Evolutionary conservation across 129 eudicot species (phyloP).

Genomic region (Saussurea involucrata): DNA sequence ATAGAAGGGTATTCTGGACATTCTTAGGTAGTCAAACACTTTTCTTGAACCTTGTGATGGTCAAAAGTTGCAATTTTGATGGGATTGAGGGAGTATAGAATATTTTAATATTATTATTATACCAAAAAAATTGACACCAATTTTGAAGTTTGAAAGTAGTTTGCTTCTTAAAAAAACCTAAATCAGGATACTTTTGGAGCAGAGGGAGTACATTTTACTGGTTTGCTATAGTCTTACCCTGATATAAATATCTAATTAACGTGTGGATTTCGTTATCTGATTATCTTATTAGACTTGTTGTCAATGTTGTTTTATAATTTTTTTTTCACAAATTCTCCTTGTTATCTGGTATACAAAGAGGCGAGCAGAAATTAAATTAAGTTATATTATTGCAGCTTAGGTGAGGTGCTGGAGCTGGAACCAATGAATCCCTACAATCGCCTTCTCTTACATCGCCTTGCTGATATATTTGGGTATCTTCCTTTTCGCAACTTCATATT

Average conservation of each 20-base stretch:
- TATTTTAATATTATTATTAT: not conserved
- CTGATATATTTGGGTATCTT: conserved; percentile 88
- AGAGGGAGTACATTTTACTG: not conserved
- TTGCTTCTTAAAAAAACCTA: not conserved
- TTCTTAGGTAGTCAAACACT: not conserved
- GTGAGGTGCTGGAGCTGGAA: conserved; percentile 72
- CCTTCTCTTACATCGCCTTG: conserved; percentile 94
- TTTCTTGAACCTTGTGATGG: not conserved
- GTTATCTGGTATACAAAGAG: not conserved
- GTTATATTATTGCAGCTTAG: conserved; percentile 49
- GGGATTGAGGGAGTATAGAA: not conserved
- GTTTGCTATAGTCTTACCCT: not conserved
- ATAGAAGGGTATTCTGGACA: not conserved
- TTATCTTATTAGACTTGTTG: not conserved
- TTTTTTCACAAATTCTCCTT: not conserved
- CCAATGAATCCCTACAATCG: conserved; percentile 91
- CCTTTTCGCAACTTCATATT: not conserved
- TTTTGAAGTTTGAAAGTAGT: not conserved
- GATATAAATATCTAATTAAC: not conserved
- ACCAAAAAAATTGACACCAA: not conserved
- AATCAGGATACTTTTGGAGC: not conserved
- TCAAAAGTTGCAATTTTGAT: not conserved
- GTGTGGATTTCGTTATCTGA: not conserved
- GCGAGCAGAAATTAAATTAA: not conserved
- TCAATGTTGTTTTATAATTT: not conserved